Conservation (phyloP, 768 basidiomycete genomes). For the Lactarius sanguifluus region DNA sequence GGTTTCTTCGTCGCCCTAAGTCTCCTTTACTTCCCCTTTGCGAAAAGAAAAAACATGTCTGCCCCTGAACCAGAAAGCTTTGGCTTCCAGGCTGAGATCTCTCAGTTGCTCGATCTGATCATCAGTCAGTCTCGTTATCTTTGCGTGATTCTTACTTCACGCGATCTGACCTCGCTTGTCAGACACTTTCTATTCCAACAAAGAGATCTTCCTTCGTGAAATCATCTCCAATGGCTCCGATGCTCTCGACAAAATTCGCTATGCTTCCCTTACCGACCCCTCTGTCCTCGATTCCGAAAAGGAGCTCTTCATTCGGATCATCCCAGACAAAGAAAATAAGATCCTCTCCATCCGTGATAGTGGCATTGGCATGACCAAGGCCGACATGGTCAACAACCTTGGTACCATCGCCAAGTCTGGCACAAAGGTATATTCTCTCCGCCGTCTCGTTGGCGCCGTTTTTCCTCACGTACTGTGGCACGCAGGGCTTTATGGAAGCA, state of each 20-base stretch:
- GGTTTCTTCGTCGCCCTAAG: slow-evolving; percentile 17
- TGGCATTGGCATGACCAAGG: slow-evolving; percentile 99
- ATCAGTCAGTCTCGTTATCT: slow-evolving; percentile 65
- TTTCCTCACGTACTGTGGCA: slow-evolving; percentile 5
- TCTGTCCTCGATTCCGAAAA: slow-evolving; percentile 85
- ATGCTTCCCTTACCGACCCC: slow-evolving; percentile 92
- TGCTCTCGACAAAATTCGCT: slow-evolving; percentile 99
- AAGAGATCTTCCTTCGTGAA: slow-evolving; percentile 99
- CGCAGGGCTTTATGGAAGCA: slow-evolving; percentile 98
- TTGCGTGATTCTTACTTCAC: slow-evolving; percentile 2
- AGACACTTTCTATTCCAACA: slow-evolving; percentile 99
- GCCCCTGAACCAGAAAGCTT: slow-evolving; percentile 64
- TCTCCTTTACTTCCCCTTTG: slow-evolving; percentile 24
- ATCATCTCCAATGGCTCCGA: slow-evolving; percentile 96
- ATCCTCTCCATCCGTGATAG: slow-evolving; percentile 88
- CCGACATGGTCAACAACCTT: slow-evolving; percentile 99
- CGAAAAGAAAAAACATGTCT: slow-evolving; percentile 52
- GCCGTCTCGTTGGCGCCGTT: not conserved
- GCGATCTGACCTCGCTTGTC: slow-evolving; percentile 27
- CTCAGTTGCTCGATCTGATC: slow-evolving; percentile 96
- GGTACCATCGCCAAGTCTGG: slow-evolving; percentile 95
- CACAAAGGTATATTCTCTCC: slow-evolving; percentile 67
- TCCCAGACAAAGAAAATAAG: slow-evolving; percentile 95
- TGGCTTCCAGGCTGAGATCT: slow-evolving; percentile 99
- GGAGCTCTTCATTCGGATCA: slow-evolving; percentile 93